These are phyloP conservation scores for Saccharomycopsis sp. DNA, from an alignment of 805 yeast species.

Conservation along the genomic window DNA sequence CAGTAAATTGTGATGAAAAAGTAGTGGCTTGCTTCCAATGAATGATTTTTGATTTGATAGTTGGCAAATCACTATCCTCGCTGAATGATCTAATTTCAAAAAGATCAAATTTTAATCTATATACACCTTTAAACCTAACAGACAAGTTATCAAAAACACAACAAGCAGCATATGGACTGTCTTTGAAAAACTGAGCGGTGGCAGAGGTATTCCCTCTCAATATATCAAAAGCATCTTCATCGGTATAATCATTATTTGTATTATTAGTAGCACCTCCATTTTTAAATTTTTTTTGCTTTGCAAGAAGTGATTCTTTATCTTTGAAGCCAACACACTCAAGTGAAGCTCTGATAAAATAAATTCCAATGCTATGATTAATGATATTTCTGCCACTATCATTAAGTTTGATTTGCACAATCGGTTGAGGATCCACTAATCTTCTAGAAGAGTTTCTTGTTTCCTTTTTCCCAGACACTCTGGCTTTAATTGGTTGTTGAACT, in stretches of 20 bases:
- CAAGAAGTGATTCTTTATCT: conserved; percentile 8
- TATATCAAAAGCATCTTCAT: conserved; percentile 8
- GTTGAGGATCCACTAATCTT: conserved; percentile 18
- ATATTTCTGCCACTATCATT: conserved; percentile 10
- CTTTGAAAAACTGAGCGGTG: conserved; percentile 16
- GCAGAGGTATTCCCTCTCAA: conserved; percentile 17
- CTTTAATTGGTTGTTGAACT: conserved; percentile 18
- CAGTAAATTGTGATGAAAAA: conserved; percentile 13
- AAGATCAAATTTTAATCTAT: conserved; percentile 16
- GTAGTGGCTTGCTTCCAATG: conserved; percentile 14
- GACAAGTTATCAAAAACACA: conserved; percentile 17
- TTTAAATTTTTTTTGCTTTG: conserved; percentile 15
- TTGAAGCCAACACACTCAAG: conserved; percentile 15
- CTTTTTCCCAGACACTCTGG: conserved; percentile 17
- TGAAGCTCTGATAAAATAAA: conserved; percentile 15
- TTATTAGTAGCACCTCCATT: conserved; percentile 1
- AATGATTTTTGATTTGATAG: conserved; percentile 6
- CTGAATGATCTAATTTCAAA: conserved; percentile 12
- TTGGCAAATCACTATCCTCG: neutral
- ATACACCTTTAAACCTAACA: conserved; percentile 17
- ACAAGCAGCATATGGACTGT: conserved; percentile 15
- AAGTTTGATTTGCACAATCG: conserved; percentile 15
- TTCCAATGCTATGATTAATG: conserved; percentile 15
- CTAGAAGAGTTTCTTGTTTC: conserved; percentile 16
- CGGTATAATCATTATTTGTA: neutral